These are phyloP conservation scores for Plenodomus lindquistii DNA, from an alignment of 2,329 filamentous ascomycete genomes.

Conservation along the genomic window DNA sequence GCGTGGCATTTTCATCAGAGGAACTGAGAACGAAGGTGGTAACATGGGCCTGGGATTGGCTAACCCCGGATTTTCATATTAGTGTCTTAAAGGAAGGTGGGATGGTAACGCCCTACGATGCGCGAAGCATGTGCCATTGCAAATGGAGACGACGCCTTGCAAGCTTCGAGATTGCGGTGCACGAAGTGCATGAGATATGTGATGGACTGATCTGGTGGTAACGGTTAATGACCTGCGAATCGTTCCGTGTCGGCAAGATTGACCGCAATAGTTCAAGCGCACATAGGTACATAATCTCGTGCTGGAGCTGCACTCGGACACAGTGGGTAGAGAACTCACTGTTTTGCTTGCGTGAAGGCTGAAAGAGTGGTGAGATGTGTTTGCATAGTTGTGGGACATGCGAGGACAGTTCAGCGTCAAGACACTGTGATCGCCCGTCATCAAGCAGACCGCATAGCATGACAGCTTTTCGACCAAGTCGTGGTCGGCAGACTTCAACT, in stretches of 20 bases:
- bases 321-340: no score
- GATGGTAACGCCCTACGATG: neutral
- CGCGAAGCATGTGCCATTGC: neutral
- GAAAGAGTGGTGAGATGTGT: no score
- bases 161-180: neutral
- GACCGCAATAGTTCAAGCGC: no score
- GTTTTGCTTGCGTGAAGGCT: no score
- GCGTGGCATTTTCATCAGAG: conserved; percentile 13
- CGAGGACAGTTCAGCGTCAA: no score
- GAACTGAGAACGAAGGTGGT: neutral
- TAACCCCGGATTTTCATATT: neutral
- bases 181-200: neutral
- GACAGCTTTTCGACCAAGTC: no score
- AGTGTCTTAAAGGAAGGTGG: neutral
- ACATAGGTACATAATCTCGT: no score
- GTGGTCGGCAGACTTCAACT: no score
- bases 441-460: no score
- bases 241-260: neutral
- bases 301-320: no score
- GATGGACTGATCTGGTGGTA: neutral
- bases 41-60: neutral
- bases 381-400: no score
- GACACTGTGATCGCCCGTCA: no score
- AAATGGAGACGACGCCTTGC: neutral
- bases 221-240: neutral